Evolutionary conservation across 106 monocot genomes (phyloP), one percentile per base, ranked within the genome.

Genomic region (Apostasia ramifera): DNA sequence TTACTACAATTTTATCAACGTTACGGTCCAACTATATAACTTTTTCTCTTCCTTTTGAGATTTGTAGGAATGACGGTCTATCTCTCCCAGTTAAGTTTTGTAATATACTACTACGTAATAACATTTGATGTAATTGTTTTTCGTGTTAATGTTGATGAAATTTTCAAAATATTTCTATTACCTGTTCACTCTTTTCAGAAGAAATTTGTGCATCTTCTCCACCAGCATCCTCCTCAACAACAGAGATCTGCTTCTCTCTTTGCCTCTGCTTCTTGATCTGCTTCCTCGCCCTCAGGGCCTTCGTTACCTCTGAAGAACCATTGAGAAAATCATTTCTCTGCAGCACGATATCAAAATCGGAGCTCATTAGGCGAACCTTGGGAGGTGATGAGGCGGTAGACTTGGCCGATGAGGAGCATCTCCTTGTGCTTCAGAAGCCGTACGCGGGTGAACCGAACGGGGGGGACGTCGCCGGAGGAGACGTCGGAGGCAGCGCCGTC

Each of bases 231-330:
- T 50, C 50, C 8, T 50, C 50, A 4, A 50, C 50, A 50, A 0
- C 50, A 5, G 50, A 5, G 50, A 4, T 50, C 50, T 50, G 50
- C 50, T 50, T 46, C 58, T 70, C 62, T 6, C 43, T 44, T 72
- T 70, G 73, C 80, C 66, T 76, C 79, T 75, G 52, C 79, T 84
- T 82, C 77, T 89, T 81, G 8, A 59, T 42, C 51, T 75, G 60
- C 82, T 86, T 93, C 68, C 86, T 79, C 43, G 81, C 82, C 57
- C 57, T 70, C 57, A 93, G 49, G 2, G 81, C 93, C 72, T 82
- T 89, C 2, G 69, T 72, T 11, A 89, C 89, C 75, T 93, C 93
- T 93, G 76, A 42, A 69, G 0, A 15, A 54, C 46, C 10, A 38
- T 6, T 9, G 70, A 40, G 43, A 52, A 2, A 42, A 8, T 15